Conservation (phyloP, 257 asterid genomes). For the Nicotiana benthamiana region DNA sequence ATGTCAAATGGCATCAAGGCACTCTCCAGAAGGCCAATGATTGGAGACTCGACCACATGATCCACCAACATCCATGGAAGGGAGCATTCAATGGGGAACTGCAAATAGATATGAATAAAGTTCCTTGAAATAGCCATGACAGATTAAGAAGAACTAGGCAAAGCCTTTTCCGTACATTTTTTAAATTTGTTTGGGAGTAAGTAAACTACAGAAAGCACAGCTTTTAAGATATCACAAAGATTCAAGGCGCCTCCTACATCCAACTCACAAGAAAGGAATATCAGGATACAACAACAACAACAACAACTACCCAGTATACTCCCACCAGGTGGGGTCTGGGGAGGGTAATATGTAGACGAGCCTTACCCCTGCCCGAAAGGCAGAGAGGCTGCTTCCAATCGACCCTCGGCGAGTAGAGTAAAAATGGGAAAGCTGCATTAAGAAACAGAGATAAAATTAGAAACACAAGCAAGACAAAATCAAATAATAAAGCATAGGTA, state of each 20-base stretch:
- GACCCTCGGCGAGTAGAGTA: too few relatives aligned
- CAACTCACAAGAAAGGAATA: background rate
- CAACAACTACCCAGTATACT: too few relatives aligned
- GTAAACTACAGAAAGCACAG: background rate
- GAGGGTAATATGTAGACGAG: too few relatives aligned
- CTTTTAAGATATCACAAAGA: background rate
- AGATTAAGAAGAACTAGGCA: background rate
- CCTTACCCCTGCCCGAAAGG: too few relatives aligned
- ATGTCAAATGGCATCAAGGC: constrained; percentile 90
- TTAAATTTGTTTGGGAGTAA: background rate
- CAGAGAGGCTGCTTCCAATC: too few relatives aligned
- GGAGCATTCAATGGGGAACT: constrained; percentile 98
- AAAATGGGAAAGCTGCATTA: too few relatives aligned
- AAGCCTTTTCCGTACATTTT: background rate
- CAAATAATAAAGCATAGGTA: too few relatives aligned
- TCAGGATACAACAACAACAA: too few relatives aligned
- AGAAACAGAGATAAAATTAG: too few relatives aligned
- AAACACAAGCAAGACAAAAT: too few relatives aligned
- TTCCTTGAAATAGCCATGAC: background rate
- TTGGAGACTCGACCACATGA: constrained; percentile 73
- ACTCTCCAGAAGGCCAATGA: constrained; percentile 80
- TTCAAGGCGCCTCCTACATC: background rate
- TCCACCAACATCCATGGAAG: constrained; percentile 99
- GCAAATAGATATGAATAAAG: constrained; percentile 22
- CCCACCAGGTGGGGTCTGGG: too few relatives aligned